These are phyloP conservation scores for Leccinum variabile DNA, from an alignment of 1,284 basidiomycete genomes.

Conservation along the genomic window DNA sequence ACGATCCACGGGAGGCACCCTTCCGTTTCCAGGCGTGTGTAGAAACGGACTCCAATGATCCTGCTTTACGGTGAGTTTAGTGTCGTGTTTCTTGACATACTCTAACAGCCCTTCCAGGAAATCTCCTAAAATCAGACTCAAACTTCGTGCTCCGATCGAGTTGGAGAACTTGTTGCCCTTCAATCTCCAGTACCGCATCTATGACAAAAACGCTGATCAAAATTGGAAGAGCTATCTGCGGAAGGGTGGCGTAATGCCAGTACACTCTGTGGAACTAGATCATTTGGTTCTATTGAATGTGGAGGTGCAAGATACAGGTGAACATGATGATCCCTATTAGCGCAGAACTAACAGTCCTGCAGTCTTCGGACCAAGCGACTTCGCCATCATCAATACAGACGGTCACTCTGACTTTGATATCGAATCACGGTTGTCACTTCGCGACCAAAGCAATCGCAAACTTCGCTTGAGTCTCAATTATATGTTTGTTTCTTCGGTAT, in stretches of 20 bases:
- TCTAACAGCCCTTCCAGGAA: slow-evolving; percentile 47
- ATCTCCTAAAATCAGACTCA: slow-evolving; percentile 84
- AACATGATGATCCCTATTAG: slow-evolving; percentile 19
- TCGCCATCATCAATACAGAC: slow-evolving; percentile 96
- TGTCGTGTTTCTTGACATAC: not conserved
- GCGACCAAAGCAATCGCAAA: slow-evolving; percentile 78
- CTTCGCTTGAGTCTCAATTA: slow-evolving; percentile 88
- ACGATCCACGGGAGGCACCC: slow-evolving; percentile 80
- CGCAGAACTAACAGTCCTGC: slow-evolving; percentile 5
- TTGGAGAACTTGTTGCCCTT: slow-evolving; percentile 96
- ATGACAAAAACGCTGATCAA: slow-evolving; percentile 93
- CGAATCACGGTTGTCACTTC: slow-evolving; percentile 72
- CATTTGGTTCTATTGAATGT: slow-evolving; percentile 94
- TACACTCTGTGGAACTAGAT: slow-evolving; percentile 94
- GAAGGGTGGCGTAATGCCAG: slow-evolving; percentile 93
- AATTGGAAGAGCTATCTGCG: slow-evolving; percentile 92
- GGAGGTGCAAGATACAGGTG: slow-evolving; percentile 87
- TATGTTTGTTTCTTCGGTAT: slow-evolving; percentile 53
- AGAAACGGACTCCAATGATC: slow-evolving; percentile 74
- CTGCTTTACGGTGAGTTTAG: slow-evolving; percentile 50
- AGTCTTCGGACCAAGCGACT: slow-evolving; percentile 97
- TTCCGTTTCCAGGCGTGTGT: slow-evolving; percentile 97
- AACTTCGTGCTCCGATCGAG: slow-evolving; percentile 93
- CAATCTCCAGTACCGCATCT: slow-evolving; percentile 94
- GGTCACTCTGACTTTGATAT: slow-evolving; percentile 88